These are phyloP conservation scores for Colletotrichum sp. DNA, from an alignment of 2,329 filamentous ascomycete genomes.

Conservation along the genomic window DNA sequence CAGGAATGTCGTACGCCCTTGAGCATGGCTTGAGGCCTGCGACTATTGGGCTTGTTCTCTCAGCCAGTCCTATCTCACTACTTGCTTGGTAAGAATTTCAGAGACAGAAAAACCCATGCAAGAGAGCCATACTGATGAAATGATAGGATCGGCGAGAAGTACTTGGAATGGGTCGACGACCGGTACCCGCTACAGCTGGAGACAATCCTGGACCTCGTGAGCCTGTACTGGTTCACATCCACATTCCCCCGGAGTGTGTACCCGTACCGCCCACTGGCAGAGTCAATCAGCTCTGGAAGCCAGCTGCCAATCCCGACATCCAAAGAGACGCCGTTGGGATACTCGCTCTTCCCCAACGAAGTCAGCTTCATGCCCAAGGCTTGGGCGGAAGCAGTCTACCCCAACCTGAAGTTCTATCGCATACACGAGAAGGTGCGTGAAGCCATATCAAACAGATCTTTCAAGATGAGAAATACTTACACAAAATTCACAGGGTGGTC, in stretches of 20 bases:
- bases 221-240: slow-evolving; percentile 61
- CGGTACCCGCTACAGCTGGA: slow-evolving; percentile 37
- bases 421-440: neutral
- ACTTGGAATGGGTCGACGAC: slow-evolving; percentile 56
- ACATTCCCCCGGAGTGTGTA: slow-evolving; percentile 53
- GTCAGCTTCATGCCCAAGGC: slow-evolving; percentile 39
- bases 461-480: no score
- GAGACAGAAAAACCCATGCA: no score
- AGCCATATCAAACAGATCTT: neutral
- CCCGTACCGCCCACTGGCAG: slow-evolving; percentile 41
- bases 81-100: slow-evolving; percentile 49
- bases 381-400: slow-evolving; percentile 30
- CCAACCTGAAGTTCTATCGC: slow-evolving; percentile 20
- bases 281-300: neutral
- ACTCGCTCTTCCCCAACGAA: slow-evolving; percentile 48
- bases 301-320: slow-evolving; percentile 28
- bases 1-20: slow-evolving; percentile 52
- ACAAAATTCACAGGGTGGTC: neutral
- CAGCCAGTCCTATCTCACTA: slow-evolving; percentile 58
- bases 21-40: slow-evolving; percentile 59
- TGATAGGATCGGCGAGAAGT: slow-evolving; percentile 59
- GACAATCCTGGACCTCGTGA: slow-evolving; percentile 52
- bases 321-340: slow-evolving; percentile 48
- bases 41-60: slow-evolving; percentile 60
- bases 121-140: accelerated